phyloP scores from a whole-genome alignment of 768 basidiomycete genomes.

The Gloeopeniophorella convolvens region DNA sequence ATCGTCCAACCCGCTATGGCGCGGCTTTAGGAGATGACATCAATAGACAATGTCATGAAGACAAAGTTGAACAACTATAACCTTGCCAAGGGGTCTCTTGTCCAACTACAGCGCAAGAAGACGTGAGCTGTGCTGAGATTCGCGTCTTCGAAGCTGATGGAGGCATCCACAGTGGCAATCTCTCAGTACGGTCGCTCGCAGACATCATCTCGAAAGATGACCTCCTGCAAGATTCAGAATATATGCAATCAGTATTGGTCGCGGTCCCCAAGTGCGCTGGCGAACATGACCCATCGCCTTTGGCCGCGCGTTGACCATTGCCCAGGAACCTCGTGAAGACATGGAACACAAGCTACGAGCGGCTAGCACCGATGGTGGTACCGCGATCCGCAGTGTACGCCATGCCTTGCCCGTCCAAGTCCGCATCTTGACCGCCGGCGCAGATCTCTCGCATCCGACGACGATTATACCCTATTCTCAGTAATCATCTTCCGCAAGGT shows the following conservation, averaged over 20 bases:
- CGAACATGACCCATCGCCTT: background rate
- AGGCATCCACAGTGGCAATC: slow-evolving; percentile 63
- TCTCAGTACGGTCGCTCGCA: slow-evolving; percentile 82
- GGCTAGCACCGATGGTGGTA: slow-evolving; percentile 82
- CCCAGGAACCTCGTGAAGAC: slow-evolving; percentile 75
- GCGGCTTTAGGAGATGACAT: slow-evolving; percentile 73
- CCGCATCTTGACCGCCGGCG: slow-evolving; percentile 8
- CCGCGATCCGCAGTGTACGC: slow-evolving; percentile 83
- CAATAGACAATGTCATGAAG: slow-evolving; percentile 93
- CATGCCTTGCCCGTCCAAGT: background rate
- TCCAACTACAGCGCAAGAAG: slow-evolving; percentile 92
- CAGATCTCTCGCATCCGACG: slow-evolving; percentile 75
- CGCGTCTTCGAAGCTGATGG: slow-evolving; percentile 9
- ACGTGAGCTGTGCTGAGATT: slow-evolving; percentile 45
- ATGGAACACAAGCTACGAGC: slow-evolving; percentile 87
- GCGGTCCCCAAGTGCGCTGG: slow-evolving; percentile 83
- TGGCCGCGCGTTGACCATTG: background rate
- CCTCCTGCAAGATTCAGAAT: slow-evolving; percentile 86
- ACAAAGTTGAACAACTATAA: slow-evolving; percentile 88
- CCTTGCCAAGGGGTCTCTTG: slow-evolving; percentile 85
- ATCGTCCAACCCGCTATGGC: slow-evolving; percentile 9
- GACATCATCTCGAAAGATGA: slow-evolving; percentile 81
- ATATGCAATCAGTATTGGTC: slow-evolving; percentile 85
- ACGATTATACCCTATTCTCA: slow-evolving; percentile 80
- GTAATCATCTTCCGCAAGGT: slow-evolving; percentile 88